phyloP scores from a whole-genome alignment of 768 basidiomycete genomes.

The Leccinum longicurvipes region DNA sequence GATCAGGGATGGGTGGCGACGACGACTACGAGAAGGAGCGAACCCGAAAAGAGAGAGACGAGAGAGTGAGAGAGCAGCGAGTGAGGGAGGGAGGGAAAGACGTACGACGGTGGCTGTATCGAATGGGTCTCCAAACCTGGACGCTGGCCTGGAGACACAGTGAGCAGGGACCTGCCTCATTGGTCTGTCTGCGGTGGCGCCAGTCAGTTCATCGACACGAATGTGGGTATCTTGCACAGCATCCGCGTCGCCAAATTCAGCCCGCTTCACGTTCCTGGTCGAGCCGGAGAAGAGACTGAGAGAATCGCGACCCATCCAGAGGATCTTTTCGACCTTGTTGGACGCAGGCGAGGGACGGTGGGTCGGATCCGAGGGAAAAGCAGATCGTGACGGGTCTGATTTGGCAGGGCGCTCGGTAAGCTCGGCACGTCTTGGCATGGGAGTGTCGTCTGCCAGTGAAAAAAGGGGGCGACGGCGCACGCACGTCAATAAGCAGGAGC shows the following conservation, averaged over 20 bases:
- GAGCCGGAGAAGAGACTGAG: conserved; percentile 29
- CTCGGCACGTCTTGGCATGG: conserved; percentile 10
- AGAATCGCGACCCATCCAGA: conserved; percentile 30
- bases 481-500: background rate
- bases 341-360: conserved; percentile 26
- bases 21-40: background rate
- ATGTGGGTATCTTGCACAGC: conserved; percentile 25
- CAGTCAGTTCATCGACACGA: conserved; percentile 1
- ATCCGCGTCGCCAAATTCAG: conserved; percentile 15
- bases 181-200: conserved; percentile 14
- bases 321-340: conserved; percentile 33
- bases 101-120: conserved; percentile 25
- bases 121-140: conserved; percentile 13
- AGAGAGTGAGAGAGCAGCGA: conserved; percentile 17
- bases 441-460: conserved; percentile 9
- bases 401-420: background rate
- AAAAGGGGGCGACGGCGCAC: background rate
- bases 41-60: conserved; percentile 18
- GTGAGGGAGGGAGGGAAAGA: conserved; percentile 12
- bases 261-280: conserved; percentile 1
- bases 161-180: conserved; percentile 12
- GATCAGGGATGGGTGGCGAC: background rate
- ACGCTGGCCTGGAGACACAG: conserved; percentile 8
- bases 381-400: conserved; percentile 1
- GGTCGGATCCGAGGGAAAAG: conserved; percentile 2